Conservation (phyloP, 805 yeast species). For the Zygoascus ofunaensis region DNA sequence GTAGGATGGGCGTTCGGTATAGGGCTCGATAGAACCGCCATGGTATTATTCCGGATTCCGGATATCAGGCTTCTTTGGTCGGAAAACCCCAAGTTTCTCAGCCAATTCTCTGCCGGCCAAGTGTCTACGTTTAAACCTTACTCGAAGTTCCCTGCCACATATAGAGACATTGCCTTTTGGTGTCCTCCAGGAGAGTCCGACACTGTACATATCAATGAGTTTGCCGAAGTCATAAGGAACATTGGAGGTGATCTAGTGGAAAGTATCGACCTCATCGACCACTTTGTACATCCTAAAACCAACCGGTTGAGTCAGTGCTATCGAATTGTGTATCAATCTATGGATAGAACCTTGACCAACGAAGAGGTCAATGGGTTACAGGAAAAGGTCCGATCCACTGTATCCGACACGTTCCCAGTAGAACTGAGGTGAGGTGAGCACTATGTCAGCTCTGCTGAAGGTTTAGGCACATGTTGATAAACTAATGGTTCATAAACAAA, state of each 20-base stretch:
- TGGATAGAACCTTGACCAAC: slow-evolving; percentile 86
- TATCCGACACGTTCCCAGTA: slow-evolving; percentile 45
- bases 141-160: slow-evolving; percentile 82
- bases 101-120: slow-evolving; percentile 57
- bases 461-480: too few relatives aligned
- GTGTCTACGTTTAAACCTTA: slow-evolving; percentile 76
- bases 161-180: slow-evolving; percentile 91
- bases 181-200: slow-evolving; percentile 35
- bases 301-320: slow-evolving; percentile 73
- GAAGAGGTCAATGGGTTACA: slow-evolving; percentile 75
- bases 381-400: slow-evolving; percentile 48
- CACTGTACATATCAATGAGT: slow-evolving; percentile 68
- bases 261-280: slow-evolving; percentile 69
- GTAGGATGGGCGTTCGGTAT: slow-evolving; percentile 98
- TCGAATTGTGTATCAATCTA: slow-evolving; percentile 85
- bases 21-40: slow-evolving; percentile 91
- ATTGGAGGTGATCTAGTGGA: slow-evolving; percentile 85
- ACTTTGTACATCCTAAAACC: slow-evolving; percentile 77
- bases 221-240: slow-evolving; percentile 82
- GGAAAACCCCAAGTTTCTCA: slow-evolving; percentile 60
- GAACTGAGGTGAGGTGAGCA: slow-evolving; percentile 41
- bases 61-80: slow-evolving; percentile 95
- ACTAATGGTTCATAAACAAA: too few relatives aligned
- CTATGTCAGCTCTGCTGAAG: too few relatives aligned
- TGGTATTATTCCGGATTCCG: slow-evolving; percentile 90